A percentile compares a stretch with the other conserved stretches of the same genome.
Conservation (phyloP, 1,139 yeast genomes). For the Suhomyces bokatorum region DNA sequence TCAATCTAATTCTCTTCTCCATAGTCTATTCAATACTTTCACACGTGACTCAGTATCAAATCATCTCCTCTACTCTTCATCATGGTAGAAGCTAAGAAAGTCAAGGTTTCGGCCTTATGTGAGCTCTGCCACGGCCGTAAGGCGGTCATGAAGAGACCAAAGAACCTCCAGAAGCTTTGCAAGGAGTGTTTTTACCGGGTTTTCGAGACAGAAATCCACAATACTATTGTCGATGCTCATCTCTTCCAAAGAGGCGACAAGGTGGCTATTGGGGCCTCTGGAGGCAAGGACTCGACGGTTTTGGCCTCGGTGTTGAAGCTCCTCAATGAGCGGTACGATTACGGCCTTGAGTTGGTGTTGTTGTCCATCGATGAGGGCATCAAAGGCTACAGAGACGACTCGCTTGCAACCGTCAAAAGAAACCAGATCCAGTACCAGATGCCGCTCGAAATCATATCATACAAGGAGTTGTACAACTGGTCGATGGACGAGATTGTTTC, state of each 20-base stretch:
- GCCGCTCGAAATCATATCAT: constrained; percentile 88
- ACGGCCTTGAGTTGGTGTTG: constrained; percentile 79
- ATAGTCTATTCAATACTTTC: neutral
- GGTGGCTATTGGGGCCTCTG: constrained; percentile 97
- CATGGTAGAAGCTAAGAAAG: constrained; percentile 20
- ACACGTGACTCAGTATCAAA: constrained; percentile 7
- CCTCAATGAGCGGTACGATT: constrained; percentile 81
- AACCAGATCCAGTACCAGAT: constrained; percentile 85
- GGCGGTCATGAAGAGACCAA: constrained; percentile 90
- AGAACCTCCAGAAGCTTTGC: constrained; percentile 88
- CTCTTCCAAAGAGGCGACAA: constrained; percentile 79
- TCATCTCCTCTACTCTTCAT: neutral
- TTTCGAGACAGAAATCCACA: constrained; percentile 94
- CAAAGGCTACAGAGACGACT: constrained; percentile 95
- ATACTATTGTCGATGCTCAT: constrained; percentile 71
- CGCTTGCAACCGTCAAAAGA: constrained; percentile 92
- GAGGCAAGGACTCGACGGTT: constrained; percentile 98
- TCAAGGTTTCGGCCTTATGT: constrained; percentile 57
- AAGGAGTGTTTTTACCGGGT: constrained; percentile 86
- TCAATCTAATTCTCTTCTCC: too few species aligned
- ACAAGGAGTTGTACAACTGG: constrained; percentile 89
- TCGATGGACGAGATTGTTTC: constrained; percentile 98
- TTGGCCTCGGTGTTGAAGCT: constrained; percentile 85
- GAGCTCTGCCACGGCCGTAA: constrained; percentile 84
- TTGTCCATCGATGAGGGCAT: constrained; percentile 96